These are phyloP conservation scores for Colletotrichum destructivum DNA, from an alignment of 2,329 filamentous ascomycete species.

Conservation along the genomic window DNA sequence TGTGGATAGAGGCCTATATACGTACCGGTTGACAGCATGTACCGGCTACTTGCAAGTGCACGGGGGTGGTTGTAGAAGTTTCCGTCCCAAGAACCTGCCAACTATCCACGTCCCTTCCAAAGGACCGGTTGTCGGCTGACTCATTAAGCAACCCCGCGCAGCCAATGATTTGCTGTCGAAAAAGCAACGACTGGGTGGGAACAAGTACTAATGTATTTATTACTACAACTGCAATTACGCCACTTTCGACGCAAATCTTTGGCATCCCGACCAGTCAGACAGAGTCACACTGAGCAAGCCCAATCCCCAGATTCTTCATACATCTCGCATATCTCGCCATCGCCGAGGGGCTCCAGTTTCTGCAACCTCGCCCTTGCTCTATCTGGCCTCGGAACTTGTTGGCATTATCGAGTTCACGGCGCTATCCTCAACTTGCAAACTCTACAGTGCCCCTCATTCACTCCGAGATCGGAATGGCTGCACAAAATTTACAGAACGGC, in stretches of 20 bases:
- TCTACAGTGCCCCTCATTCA: constrained; percentile 23
- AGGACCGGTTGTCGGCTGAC: constrained; percentile 14
- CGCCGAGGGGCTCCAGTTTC: background rate
- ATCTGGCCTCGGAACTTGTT: background rate
- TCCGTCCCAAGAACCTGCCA: constrained; percentile 8
- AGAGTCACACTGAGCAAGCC: constrained; percentile 24
- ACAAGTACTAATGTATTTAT: background rate
- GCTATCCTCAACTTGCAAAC: background rate
- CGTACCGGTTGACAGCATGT: constrained; percentile 17
- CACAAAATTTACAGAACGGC: constrained; percentile 41
- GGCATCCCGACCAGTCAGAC: constrained; percentile 25
- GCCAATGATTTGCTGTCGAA: constrained; percentile 23
- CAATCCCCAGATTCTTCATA: constrained; percentile 32
- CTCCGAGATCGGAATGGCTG: constrained; percentile 47
- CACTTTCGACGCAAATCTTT: constrained; percentile 34
- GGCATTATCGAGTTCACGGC: constrained; percentile 11
- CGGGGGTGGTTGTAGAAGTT: background rate
- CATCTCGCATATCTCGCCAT: constrained; percentile 36
- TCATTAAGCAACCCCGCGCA: constrained; percentile 31
- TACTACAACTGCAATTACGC: constrained; percentile 31
- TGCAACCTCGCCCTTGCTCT: constrained; percentile 15
- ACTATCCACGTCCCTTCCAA: background rate
- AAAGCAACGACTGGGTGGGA: background rate
- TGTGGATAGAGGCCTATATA: background rate
- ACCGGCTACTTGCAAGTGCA: constrained; percentile 9